A percentile compares a stretch with the other conserved stretches of the same genome.
Conservation (phyloP, 306 rosid genomes). For the Quercus rubra region DNA sequence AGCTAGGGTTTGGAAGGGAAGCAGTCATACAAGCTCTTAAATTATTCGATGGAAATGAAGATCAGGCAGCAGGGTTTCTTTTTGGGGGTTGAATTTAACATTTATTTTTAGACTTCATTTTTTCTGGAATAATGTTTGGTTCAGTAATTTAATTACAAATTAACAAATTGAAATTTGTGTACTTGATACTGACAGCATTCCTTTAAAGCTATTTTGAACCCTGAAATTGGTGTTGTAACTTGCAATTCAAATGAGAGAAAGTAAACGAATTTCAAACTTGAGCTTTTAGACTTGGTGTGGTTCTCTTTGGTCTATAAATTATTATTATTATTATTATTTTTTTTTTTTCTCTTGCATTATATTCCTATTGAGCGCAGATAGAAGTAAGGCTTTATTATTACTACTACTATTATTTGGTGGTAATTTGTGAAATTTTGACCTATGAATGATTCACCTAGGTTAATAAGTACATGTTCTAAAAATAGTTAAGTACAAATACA, state of each 20-base stretch:
- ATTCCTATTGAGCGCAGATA: neutral
- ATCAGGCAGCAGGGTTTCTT: constrained; percentile 54
- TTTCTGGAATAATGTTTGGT: neutral
- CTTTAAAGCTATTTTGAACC: neutral
- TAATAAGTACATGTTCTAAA: too few species aligned
- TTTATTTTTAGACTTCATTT: neutral
- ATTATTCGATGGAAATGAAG: constrained; percentile 58
- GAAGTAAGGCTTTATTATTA: too few species aligned
- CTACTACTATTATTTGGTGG: too few species aligned
- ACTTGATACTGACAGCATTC: neutral
- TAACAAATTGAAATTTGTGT: neutral
- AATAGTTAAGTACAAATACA: too few species aligned
- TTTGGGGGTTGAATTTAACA: constrained; percentile 38
- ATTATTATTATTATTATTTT: too few species aligned
- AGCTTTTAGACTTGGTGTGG: neutral
- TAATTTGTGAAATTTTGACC: too few species aligned
- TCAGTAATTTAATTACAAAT: neutral
- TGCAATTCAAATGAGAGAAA: neutral
- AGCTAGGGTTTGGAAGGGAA: constrained; percentile 84
- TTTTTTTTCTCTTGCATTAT: neutral
- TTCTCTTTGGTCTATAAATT: neutral
- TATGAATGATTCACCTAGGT: too few species aligned
- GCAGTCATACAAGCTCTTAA: constrained; percentile 83
- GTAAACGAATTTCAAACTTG: neutral
- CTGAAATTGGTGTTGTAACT: neutral